Percentiles rank a stretch among this genome's conserved stretches.
Conservation (phyloP, 768 basidiomycete species). For the Suillus discolor region DNA sequence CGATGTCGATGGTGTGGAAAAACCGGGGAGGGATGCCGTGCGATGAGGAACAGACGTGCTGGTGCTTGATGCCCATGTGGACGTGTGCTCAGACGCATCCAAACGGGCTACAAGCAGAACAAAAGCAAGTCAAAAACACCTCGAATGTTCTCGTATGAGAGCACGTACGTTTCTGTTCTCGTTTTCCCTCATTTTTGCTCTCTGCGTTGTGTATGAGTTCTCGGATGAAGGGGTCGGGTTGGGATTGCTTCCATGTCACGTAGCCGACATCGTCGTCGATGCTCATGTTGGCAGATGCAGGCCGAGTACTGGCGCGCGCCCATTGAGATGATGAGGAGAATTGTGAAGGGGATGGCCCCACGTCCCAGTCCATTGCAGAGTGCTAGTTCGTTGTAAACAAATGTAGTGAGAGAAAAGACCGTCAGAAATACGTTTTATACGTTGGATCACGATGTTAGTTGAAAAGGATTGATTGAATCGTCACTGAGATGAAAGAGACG, state of each 20-base stretch:
- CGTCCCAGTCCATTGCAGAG: constrained; percentile 5
- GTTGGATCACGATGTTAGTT: background rate
- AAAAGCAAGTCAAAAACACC: background rate
- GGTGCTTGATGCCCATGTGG: background rate
- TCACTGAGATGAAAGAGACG: background rate
- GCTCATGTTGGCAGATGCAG: background rate
- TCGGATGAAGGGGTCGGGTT: background rate
- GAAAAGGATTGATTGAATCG: background rate
- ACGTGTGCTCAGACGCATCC: background rate
- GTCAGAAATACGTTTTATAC: background rate
- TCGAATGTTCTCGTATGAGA: too few species aligned
- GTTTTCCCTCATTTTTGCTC: background rate
- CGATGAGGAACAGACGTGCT: background rate
- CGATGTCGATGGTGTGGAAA: background rate
- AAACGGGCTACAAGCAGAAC: background rate
- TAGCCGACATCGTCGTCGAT: background rate
- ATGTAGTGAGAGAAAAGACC: background rate
- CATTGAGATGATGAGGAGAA: constrained; percentile 5
- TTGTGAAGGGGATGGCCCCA: constrained; percentile 2
- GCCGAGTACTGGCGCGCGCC: background rate
- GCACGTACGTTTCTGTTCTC: background rate
- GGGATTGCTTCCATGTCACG: background rate
- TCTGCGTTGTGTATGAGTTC: background rate
- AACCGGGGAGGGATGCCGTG: background rate
- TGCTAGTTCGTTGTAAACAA: background rate